These are phyloP conservation scores for Septoria linicola DNA, from an alignment of 2,329 filamentous ascomycete genomes.

Conservation along the genomic window DNA sequence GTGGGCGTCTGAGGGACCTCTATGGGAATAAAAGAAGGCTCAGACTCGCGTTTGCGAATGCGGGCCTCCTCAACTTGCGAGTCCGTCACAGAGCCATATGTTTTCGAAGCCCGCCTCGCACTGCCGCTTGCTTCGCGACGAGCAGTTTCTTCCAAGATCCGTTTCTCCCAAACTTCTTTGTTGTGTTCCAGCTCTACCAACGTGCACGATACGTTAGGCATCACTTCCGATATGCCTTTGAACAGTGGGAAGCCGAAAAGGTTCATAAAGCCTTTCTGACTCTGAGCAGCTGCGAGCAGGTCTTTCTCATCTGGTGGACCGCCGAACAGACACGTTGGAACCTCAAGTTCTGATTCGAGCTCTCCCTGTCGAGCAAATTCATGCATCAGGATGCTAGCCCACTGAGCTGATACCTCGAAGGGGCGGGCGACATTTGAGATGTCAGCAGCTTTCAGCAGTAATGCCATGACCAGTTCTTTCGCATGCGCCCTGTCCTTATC, in stretches of 20 bases:
- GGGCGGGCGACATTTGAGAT: slow-evolving; percentile 95
- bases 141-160: slow-evolving; percentile 64
- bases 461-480: slow-evolving; percentile 77
- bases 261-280: slow-evolving; percentile 95
- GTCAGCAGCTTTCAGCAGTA: slow-evolving; percentile 96
- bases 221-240: slow-evolving; percentile 77
- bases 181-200: slow-evolving; percentile 79
- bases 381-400: slow-evolving; percentile 92
- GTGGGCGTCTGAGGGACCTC: slow-evolving; percentile 26
- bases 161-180: slow-evolving; percentile 68
- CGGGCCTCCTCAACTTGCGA: slow-evolving; percentile 36
- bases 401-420: slow-evolving; percentile 77
- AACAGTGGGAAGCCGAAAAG: slow-evolving; percentile 93
- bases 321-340: slow-evolving; percentile 81
- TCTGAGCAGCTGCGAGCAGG: slow-evolving; percentile 74
- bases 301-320: slow-evolving; percentile 79
- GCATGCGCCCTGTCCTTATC: slow-evolving; percentile 72
- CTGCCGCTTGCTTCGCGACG: slow-evolving; percentile 35
- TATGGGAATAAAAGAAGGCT: slow-evolving; percentile 29
- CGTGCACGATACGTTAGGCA: slow-evolving; percentile 81
- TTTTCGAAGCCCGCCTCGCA: slow-evolving; percentile 27
- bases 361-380: slow-evolving; percentile 91
- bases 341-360: slow-evolving; percentile 85
- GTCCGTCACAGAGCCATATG: slow-evolving; percentile 34
- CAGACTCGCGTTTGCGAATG: slow-evolving; percentile 32